Evolutionary conservation across 2,329 filamentous ascomycete species (phyloP).

Genomic region (Canariomyces notabilis): DNA sequence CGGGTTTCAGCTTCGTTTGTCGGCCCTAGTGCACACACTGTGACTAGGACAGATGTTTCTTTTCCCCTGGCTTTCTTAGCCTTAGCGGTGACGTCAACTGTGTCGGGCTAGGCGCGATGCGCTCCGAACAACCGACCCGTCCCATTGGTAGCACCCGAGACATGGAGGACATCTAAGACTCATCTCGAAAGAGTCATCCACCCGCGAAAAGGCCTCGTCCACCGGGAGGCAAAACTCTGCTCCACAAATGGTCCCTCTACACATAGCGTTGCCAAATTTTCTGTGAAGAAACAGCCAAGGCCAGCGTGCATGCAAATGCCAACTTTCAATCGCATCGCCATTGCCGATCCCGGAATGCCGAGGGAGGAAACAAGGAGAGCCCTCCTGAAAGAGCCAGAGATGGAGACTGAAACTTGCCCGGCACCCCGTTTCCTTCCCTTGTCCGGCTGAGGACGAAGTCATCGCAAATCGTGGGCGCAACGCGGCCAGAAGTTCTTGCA

Average conservation of each 20-base stretch:
- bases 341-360: not conserved
- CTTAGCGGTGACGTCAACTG: conserved; percentile 5
- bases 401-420: not conserved
- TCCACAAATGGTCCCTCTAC: too few relatives aligned
- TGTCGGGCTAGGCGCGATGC: not conserved
- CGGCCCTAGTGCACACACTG: not conserved
- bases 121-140: conserved; percentile 3
- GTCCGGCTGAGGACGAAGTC: not conserved
- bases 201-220: not conserved
- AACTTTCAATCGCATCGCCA: too few relatives aligned
- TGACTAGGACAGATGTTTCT: not conserved
- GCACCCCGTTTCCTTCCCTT: not conserved
- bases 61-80: not conserved
- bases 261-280: too few relatives aligned
- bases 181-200: not conserved
- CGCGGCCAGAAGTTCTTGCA: not conserved
- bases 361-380: too few relatives aligned
- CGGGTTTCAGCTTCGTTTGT: conserved; percentile 12
- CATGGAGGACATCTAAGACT: not conserved
- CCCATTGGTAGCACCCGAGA: conserved; percentile 9
- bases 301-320: too few relatives aligned
- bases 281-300: too few relatives aligned
- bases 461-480: conserved; percentile 6
- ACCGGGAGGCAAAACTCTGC: not conserved
- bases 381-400: not conserved